Evolutionary conservation across 1,284 basidiomycete species (phyloP).

Genomic region (Pseudozyma pruni): DNA sequence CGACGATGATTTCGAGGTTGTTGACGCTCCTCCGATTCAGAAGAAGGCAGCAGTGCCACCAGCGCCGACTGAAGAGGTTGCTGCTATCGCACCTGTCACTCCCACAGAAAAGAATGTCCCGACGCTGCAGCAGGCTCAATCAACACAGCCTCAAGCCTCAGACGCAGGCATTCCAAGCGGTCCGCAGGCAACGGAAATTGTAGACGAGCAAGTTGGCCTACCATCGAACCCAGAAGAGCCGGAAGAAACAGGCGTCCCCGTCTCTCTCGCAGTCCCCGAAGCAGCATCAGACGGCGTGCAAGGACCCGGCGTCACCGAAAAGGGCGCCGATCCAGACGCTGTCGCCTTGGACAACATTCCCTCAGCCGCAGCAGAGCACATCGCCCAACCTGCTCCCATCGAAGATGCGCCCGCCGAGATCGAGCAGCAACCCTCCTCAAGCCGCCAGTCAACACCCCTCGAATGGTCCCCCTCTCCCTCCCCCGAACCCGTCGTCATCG

Average conservation of each 20-base stretch:
- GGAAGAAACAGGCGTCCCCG: conserved; percentile 19
- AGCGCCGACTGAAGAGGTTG: too few relatives aligned
- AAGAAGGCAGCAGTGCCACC: neutral
- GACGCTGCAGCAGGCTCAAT: too few relatives aligned
- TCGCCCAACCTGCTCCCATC: conserved; percentile 5
- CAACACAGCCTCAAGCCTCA: too few relatives aligned
- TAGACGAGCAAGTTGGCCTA: neutral
- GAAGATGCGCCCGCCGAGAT: conserved; percentile 1
- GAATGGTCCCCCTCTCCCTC: conserved; percentile 57
- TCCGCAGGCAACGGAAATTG: neutral
- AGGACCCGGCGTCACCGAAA: conserved; percentile 15
- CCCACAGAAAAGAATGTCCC: too few relatives aligned
- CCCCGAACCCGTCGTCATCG: conserved; percentile 66
- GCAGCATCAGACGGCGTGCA: conserved; percentile 8
- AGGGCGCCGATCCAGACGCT: conserved; percentile 13
- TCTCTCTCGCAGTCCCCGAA: conserved; percentile 22
- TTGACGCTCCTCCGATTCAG: conserved; percentile 6
- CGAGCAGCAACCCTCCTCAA: neutral
- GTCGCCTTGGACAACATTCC: conserved; percentile 47
- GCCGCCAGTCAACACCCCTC: conserved; percentile 33
- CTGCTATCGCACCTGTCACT: too few relatives aligned
- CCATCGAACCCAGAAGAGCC: neutral
- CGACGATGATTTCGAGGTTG: conserved; percentile 10
- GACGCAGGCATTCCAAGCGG: too few relatives aligned
- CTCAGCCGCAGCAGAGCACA: conserved; percentile 28